A percentile compares a stretch with the other conserved stretches of the same genome.
Evolutionary conservation across 306 rosid species (phyloP).

Genomic region (Prunus dulcis): DNA sequence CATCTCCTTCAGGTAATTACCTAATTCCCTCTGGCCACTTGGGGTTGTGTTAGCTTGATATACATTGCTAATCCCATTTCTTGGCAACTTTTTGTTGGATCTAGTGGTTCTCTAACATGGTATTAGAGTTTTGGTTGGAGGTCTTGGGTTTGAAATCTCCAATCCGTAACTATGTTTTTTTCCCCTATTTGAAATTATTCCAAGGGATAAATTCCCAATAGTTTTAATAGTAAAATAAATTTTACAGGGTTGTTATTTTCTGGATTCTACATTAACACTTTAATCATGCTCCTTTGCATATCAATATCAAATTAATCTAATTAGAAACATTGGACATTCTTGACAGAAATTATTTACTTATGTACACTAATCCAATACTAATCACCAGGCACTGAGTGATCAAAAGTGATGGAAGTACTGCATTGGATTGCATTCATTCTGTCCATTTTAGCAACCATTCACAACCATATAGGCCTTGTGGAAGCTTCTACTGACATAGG

Average conservation of each 20-base stretch:
- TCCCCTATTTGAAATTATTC: too few relatives aligned
- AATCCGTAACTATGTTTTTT: too few relatives aligned
- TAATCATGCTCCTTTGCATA: not conserved
- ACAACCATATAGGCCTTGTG: not conserved
- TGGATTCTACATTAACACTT: too few relatives aligned
- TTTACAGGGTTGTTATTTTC: too few relatives aligned
- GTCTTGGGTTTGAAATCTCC: too few relatives aligned
- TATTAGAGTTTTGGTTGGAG: too few relatives aligned
- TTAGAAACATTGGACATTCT: not conserved
- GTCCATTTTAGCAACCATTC: not conserved
- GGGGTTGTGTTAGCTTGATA: not conserved
- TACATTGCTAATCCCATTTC: not conserved
- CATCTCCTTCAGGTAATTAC: not conserved
- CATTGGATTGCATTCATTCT: not conserved
- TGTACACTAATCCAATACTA: too few relatives aligned
- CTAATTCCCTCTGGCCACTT: not conserved
- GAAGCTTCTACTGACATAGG: conserved; percentile 9
- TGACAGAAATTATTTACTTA: not conserved
- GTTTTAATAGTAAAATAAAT: too few relatives aligned
- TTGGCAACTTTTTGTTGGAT: too few relatives aligned
- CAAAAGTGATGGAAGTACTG: not conserved
- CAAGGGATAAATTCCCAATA: too few relatives aligned
- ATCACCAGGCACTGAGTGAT: not conserved
- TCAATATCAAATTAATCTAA: too few relatives aligned
- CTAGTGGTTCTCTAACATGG: too few relatives aligned